Base-by-base conservation (phyloP, 2,329 filamentous ascomycete species). In the Pezicula rhizophila region DNA sequence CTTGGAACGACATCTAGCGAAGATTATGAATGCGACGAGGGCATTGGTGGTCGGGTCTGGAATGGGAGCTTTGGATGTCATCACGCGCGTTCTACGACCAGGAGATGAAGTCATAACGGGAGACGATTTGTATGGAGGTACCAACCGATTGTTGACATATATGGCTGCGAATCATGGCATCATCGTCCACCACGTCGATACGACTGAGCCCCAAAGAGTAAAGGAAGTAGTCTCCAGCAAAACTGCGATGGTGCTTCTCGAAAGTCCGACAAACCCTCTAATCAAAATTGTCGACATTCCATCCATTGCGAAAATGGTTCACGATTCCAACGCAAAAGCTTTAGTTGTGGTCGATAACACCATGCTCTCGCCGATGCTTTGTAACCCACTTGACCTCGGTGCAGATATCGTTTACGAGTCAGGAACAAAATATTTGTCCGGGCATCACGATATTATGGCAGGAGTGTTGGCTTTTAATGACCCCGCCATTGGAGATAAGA, bases 371-470 rank as follows among this genome's bases (percentile, higher is more conserved):
- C 93, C 93, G 10, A 85, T 96, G 74, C 82, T 99, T 7, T 85
- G 85, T 63, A 97, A 96, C 70, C 93, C 93, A 5, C 80, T 99
- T 15, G 92, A 97, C 52, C 78, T 97, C 25, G 93, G 95, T 49
- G 91, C 92, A 14, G 93, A 99, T 62, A 87, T 99, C 58, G 89
- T 95, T 48, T 99, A 99, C 70, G 93, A 99, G 72, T 95, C 88
- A 23, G 93, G 93, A 48, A 99, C 93, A 20, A 99, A 99, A 69
- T 99, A 99, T 64, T 78, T 99, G 5, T 97, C 91, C 1, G 93
- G 93, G 28, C 93, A 99, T 68, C 93, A 99, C 74, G 95, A 99
- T 66, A 86, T 99, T 64, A 99, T 99, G 93, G 93, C 93, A 8
- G 93, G 95, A 54, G 90, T 99, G 26, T 87, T 99, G 57, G 93